These are phyloP conservation scores for Wickerhamiella domercqiae DNA, from an alignment of 805 yeast genomes.

Conservation along the genomic window DNA sequence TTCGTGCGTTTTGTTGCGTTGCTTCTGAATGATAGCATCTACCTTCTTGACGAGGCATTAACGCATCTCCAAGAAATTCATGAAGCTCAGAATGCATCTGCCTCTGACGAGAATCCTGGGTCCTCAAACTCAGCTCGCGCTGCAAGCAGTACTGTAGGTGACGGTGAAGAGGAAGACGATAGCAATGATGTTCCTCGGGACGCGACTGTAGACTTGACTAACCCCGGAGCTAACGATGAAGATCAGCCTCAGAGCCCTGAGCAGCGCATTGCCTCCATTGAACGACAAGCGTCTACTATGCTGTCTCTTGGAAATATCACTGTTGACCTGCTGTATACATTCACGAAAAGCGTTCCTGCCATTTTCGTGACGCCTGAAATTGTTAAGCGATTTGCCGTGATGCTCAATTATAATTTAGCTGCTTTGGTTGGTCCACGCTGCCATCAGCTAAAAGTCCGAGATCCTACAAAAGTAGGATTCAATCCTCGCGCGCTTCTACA, in stretches of 20 bases:
- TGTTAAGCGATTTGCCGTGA: slow-evolving; percentile 86
- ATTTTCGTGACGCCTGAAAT: slow-evolving; percentile 81
- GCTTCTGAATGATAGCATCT: slow-evolving; percentile 88
- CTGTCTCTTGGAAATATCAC: slow-evolving; percentile 76
- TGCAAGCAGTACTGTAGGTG: background rate
- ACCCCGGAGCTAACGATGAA: slow-evolving; percentile 33
- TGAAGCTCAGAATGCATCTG: slow-evolving; percentile 34
- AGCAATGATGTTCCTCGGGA: slow-evolving; percentile 33
- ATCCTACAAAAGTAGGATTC: slow-evolving; percentile 72
- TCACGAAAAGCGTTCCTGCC: slow-evolving; percentile 71
- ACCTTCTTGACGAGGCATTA: slow-evolving; percentile 77
- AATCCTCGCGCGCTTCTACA: slow-evolving; percentile 60
- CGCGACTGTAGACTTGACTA: too few relatives aligned
- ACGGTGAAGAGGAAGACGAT: background rate
- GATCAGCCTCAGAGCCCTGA: slow-evolving; percentile 31
- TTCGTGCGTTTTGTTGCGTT: slow-evolving; percentile 81
- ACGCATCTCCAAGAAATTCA: slow-evolving; percentile 68
- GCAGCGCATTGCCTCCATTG: too few relatives aligned
- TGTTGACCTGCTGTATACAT: slow-evolving; percentile 58
- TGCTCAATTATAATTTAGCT: slow-evolving; percentile 82
- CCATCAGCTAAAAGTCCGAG: slow-evolving; percentile 66
- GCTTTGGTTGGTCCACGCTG: slow-evolving; percentile 95
- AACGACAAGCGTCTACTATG: slow-evolving; percentile 63
- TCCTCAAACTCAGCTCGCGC: background rate
- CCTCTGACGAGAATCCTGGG: background rate